Evolutionary conservation across 805 yeast genomes (phyloP).

Genomic region (Starmerella stigmatis): DNA sequence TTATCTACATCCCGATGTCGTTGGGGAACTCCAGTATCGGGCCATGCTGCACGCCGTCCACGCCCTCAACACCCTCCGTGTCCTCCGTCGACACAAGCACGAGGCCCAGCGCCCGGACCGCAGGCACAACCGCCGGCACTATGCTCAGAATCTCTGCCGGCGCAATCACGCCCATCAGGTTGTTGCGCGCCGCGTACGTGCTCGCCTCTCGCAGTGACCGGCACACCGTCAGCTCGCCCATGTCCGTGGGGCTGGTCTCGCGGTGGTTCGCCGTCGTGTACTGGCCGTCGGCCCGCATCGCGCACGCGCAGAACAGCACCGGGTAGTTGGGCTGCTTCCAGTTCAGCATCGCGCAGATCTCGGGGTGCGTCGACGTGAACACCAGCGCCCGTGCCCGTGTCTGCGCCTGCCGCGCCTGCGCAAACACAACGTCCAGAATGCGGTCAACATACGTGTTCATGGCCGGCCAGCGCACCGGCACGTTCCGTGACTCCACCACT

Average conservation of each 20-base stretch:
- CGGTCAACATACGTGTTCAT: slow-evolving; percentile 69
- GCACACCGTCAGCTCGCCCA: slow-evolving; percentile 30
- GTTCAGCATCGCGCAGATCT: slow-evolving; percentile 83
- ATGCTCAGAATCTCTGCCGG: slow-evolving; percentile 59
- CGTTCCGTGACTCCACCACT: slow-evolving; percentile 17
- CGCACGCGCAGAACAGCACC: slow-evolving; percentile 69
- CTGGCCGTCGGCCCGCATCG: slow-evolving; percentile 25
- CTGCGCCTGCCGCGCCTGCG: slow-evolving; percentile 47
- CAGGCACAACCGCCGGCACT: slow-evolving; percentile 64
- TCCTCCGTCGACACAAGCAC: slow-evolving; percentile 53
- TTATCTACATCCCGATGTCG: slow-evolving; percentile 16
- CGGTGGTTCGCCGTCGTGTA: slow-evolving; percentile 25
- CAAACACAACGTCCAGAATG: slow-evolving; percentile 60
- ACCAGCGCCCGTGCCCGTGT: slow-evolving; percentile 43
- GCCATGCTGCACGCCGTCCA: slow-evolving; percentile 58
- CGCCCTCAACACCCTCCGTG: slow-evolving; percentile 28
- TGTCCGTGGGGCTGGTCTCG: slow-evolving; percentile 27
- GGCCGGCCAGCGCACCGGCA: slow-evolving; percentile 31
- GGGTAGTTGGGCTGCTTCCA: slow-evolving; percentile 99
- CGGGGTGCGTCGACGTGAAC: slow-evolving; percentile 76
- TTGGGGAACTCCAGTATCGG: slow-evolving; percentile 47
- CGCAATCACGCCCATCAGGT: slow-evolving; percentile 72
- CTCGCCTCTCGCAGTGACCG: slow-evolving; percentile 70
- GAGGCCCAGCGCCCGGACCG: slow-evolving; percentile 70
- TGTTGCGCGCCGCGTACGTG: slow-evolving; percentile 67